phyloP scores from a whole-genome alignment of 495 filamentous ascomycete species.

The Oleoguttula mirabilis region DNA sequence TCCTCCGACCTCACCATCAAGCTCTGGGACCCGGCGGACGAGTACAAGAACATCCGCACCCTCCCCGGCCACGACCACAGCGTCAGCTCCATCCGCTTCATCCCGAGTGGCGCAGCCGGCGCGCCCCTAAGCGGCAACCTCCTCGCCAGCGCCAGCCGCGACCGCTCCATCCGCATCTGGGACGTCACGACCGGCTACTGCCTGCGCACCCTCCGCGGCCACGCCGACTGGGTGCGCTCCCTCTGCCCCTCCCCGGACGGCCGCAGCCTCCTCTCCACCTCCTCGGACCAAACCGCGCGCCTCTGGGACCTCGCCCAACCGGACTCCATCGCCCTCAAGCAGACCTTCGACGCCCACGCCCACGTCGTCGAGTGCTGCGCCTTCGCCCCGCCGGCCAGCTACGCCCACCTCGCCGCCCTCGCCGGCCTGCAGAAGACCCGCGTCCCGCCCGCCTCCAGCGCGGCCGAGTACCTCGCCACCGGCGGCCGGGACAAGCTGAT shows the following conservation, averaged over 20 bases:
- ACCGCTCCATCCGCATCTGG: slow-evolving; percentile 80
- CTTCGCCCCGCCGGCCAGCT: slow-evolving; percentile 70
- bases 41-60: slow-evolving; percentile 92
- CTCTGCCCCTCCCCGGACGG: slow-evolving; percentile 76
- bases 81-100: slow-evolving; percentile 77
- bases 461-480: slow-evolving; percentile 83
- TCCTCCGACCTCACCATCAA: slow-evolving; percentile 89
- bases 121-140: slow-evolving; percentile 57
- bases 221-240: slow-evolving; percentile 83
- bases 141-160: slow-evolving; percentile 67
- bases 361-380: slow-evolving; percentile 82
- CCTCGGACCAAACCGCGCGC: slow-evolving; percentile 68
- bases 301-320: slow-evolving; percentile 69
- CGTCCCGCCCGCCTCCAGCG: slow-evolving; percentile 57
- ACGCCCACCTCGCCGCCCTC: slow-evolving; percentile 61
- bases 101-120: slow-evolving; percentile 64
- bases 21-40: slow-evolving; percentile 85
- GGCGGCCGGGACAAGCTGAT: slow-evolving; percentile 87
- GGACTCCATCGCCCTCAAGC: slow-evolving; percentile 58
- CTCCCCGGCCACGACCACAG: slow-evolving; percentile 88
- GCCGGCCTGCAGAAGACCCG: slow-evolving; percentile 77
- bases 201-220: slow-evolving; percentile 68
- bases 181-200: slow-evolving; percentile 90
- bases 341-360: slow-evolving; percentile 78
- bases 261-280: slow-evolving; percentile 65